Percentiles rank a stretch among this genome's conserved stretches.
phyloP scores from a whole-genome alignment of 352 stramenopile genomes.

The Globisporangium barbulae region DNA sequence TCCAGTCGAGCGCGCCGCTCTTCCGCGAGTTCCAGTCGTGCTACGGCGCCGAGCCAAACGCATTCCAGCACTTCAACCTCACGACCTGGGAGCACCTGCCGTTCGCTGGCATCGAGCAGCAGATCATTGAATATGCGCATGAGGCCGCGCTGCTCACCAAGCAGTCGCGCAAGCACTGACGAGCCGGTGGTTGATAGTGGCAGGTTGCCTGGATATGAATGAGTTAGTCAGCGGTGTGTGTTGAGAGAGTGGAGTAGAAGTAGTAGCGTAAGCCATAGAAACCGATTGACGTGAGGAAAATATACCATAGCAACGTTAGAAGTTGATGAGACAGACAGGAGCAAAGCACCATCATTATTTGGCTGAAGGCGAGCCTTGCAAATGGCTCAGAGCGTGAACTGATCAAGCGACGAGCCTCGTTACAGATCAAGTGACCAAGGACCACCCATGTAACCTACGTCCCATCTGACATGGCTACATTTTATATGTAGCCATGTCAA shows the following conservation, averaged over 20 bases:
- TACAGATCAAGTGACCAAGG: too few species aligned
- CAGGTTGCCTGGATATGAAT: too few species aligned
- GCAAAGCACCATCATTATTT: too few species aligned
- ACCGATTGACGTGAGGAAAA: neutral
- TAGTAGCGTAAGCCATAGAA: slow-evolving; percentile 1
- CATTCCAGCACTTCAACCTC: slow-evolving; percentile 39
- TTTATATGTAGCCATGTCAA: too few species aligned
- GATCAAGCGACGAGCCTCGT: too few species aligned
- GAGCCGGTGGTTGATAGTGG: neutral
- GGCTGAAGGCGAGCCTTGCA: too few species aligned
- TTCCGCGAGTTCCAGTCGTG: slow-evolving; percentile 53
- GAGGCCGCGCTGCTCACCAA: slow-evolving; percentile 34
- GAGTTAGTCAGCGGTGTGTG: neutral
- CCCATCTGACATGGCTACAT: too few species aligned
- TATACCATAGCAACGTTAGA: slow-evolving; percentile 3
- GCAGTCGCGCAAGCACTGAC: neutral
- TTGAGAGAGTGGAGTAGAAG: neutral
- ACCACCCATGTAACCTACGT: too few species aligned
- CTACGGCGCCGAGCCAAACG: slow-evolving; percentile 40
- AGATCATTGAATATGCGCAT: slow-evolving; percentile 50
- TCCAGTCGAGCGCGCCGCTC: slow-evolving; percentile 34
- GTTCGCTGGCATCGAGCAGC: slow-evolving; percentile 45
- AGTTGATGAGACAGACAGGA: neutral
- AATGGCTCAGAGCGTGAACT: too few species aligned
- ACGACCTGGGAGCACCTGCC: slow-evolving; percentile 34